phyloP scores from a whole-genome alignment of 2,329 filamentous ascomycete genomes.

The Botrytis paeoniae region DNA sequence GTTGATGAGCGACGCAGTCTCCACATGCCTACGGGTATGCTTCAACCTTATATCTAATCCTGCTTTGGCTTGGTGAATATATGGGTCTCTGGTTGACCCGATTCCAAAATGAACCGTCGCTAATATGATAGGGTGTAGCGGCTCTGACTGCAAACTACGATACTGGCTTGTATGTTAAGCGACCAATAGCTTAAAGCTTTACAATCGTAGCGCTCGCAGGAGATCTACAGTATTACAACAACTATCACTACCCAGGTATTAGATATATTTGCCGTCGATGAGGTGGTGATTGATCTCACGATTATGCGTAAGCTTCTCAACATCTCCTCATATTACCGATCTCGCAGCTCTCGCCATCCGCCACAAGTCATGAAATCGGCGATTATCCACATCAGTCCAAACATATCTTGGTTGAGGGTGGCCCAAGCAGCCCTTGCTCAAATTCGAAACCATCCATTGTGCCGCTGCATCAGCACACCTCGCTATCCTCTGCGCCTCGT shows the following conservation, averaged over 20 bases:
- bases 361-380: fast-evolving
- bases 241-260: neutral
- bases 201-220: neutral
- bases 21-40: neutral
- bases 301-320: neutral
- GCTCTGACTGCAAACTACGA: neutral
- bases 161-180: neutral
- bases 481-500: neutral
- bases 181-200: neutral
- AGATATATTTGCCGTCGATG: neutral
- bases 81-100: neutral
- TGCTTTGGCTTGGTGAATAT: neutral
- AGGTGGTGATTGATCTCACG: neutral
- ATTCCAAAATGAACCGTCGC: neutral
- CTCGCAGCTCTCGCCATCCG: neutral
- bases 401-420: neutral
- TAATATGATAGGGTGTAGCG: neutral
- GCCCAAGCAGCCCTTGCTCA: neutral
- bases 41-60: neutral
- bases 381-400: fast-evolving
- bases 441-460: fast-evolving
- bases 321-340: neutral
- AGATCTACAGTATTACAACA: neutral
- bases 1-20: neutral
- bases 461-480: neutral